These are phyloP conservation scores for Aspergillus versicolor DNA, from an alignment of 2,329 filamentous ascomycete species.

Conservation along the genomic window DNA sequence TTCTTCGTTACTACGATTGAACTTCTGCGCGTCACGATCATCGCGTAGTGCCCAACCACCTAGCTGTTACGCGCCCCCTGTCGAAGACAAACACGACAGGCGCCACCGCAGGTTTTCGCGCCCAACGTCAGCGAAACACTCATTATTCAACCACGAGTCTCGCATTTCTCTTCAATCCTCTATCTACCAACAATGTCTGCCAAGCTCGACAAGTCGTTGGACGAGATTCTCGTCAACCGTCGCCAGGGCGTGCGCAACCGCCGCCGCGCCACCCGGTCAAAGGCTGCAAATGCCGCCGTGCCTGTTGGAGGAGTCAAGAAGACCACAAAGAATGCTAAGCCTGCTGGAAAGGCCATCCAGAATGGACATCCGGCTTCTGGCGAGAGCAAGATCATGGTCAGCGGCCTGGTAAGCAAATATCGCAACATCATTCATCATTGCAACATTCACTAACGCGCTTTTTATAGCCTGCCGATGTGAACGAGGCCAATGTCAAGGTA, in stretches of 20 bases:
- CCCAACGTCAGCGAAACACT: slow-evolving; percentile 9
- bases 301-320: slow-evolving; percentile 87
- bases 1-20: not conserved
- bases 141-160: slow-evolving; percentile 6
- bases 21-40: not conserved
- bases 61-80: slow-evolving; percentile 7
- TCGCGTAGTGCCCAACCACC: not conserved
- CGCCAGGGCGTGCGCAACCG: slow-evolving; percentile 54
- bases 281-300: slow-evolving; percentile 54
- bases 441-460: slow-evolving; percentile 37
- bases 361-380: slow-evolving; percentile 63
- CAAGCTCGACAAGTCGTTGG: slow-evolving; percentile 95
- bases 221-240: slow-evolving; percentile 88
- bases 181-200: slow-evolving; percentile 67
- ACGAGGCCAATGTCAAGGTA: slow-evolving; percentile 99
- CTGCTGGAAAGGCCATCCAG: slow-evolving; percentile 54
- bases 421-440: not conserved
- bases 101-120: slow-evolving; percentile 15
- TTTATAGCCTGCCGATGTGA: slow-evolving; percentile 85
- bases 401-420: slow-evolving; percentile 79
- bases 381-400: slow-evolving; percentile 97
- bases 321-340: slow-evolving; percentile 55
- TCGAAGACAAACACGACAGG: slow-evolving; percentile 5
- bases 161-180: slow-evolving; percentile 4
- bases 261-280: slow-evolving; percentile 39